Evolutionary conservation across 1,139 yeast genomes (phyloP), one percentile per base, ranked within the genome.

Genomic region (Oligophagozyma castellii): DNA sequence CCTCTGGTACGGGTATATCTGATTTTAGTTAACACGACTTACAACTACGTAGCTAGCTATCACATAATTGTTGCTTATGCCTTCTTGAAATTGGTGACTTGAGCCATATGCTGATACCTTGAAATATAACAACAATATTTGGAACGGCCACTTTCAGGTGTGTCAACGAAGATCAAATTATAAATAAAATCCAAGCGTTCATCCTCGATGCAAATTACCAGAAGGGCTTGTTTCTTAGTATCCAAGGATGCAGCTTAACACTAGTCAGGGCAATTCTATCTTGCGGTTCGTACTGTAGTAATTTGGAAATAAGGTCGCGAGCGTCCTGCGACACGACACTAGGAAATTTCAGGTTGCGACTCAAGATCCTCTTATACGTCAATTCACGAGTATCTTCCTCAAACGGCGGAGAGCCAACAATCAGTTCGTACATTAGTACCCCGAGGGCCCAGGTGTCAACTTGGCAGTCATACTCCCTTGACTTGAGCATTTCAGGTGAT

Each of bases 381-480:
- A 77, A 70, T 37, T 69, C 70, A 33, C 75, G 70, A 27, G 73
- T 66, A 16, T 67, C 67, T 44, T 79, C 93, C 50, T 86, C 96
- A 53, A 89, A 89, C 0, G 98, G 89, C 1, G 98, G 95, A 28
- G 67, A 66, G 0, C 96, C 98, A 2, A 79, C 89, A 3, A 89
- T 58, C 33, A 89, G 67, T 51, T 89, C 98, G 48, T 78, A 89
- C 36, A 86, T 68, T 25, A 89, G 56, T 2, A 89, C 73, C 0
- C 98, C 98, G 32, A 89, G 59, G 0, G 96, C 83, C 98, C 98
- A 89, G 8, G 79, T 67, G 50, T 89, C 98, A 0, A 83, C 95
- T 26, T 65, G 62, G 33, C 65, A 66, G 44, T 80, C 92, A 46
- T 89, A 93, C 20, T 73, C 78, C 43, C 70, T 71, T 2, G 80